phyloP scores from a whole-genome alignment of 164 flowering plant genomes.

The Saururus chinensis region DNA sequence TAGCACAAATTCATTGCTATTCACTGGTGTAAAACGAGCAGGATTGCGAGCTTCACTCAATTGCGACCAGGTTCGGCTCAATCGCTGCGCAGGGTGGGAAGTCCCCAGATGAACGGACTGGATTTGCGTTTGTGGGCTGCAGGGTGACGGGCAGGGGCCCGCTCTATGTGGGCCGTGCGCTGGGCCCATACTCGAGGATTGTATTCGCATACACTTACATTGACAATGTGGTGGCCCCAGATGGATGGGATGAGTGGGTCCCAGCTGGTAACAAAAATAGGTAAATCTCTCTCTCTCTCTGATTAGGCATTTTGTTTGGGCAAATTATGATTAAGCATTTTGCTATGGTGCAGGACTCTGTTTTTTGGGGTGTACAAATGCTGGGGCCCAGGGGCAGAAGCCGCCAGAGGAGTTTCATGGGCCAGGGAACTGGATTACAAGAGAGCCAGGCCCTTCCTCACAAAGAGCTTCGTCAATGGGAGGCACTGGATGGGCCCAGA shows the following conservation, averaged over 20 bases:
- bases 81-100: slow-evolving; percentile 79
- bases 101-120: slow-evolving; percentile 51
- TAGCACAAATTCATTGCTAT: no score
- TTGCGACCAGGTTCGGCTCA: slow-evolving; percentile 85
- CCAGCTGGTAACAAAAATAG: slow-evolving; percentile 61
- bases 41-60: slow-evolving; percentile 85
- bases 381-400: slow-evolving; percentile 76
- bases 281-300: slow-evolving; percentile 18
- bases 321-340: no score
- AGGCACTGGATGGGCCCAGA: slow-evolving; percentile 92
- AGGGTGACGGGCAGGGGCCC: slow-evolving; percentile 84
- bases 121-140: slow-evolving; percentile 73
- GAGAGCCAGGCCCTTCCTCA: slow-evolving; percentile 64
- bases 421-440: slow-evolving; percentile 69
- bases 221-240: slow-evolving; percentile 71
- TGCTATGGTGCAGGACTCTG: slow-evolving; percentile 40
- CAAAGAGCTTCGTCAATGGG: slow-evolving; percentile 80
- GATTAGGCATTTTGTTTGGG: no score
- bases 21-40: slow-evolving; percentile 9
- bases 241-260: slow-evolving; percentile 97
- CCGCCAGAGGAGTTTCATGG: slow-evolving; percentile 58
- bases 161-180: slow-evolving; percentile 83
- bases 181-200: slow-evolving; percentile 88
- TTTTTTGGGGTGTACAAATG: slow-evolving; percentile 86
- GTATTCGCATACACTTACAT: slow-evolving; percentile 72